These are phyloP conservation scores for Tuber borchii DNA, from an alignment of 495 filamentous ascomycete species.

Conservation along the genomic window DNA sequence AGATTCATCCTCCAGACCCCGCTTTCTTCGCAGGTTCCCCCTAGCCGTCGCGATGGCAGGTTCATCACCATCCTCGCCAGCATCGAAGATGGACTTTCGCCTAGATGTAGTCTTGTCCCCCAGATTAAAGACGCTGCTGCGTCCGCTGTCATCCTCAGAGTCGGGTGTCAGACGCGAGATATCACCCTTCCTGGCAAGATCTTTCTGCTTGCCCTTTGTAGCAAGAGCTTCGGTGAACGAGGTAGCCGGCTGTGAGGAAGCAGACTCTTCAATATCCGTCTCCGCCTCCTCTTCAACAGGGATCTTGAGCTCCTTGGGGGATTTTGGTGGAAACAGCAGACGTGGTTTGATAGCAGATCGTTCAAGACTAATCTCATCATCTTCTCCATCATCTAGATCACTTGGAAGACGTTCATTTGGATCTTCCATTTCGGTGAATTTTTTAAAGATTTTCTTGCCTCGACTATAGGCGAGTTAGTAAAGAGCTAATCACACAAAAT, in stretches of 20 bases:
- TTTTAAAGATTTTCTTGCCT: conserved; percentile 78
- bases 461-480: conserved; percentile 54
- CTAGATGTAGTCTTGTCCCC: not conserved
- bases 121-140: not conserved
- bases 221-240: not conserved
- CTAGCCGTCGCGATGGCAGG: not conserved
- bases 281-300: conserved; percentile 43
- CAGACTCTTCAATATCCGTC: conserved; percentile 50
- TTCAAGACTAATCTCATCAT: conserved; percentile 46
- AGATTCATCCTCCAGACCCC: not conserved
- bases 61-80: not conserved
- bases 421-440: conserved; percentile 48
- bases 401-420: conserved; percentile 22
- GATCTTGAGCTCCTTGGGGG: conserved; percentile 6
- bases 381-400: conserved; percentile 45
- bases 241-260: conserved; percentile 8
- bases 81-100: conserved; percentile 1
- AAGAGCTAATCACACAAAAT: conserved; percentile 1
- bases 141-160: conserved; percentile 24
- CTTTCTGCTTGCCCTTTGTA: conserved; percentile 9
- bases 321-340: conserved; percentile 63
- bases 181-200: conserved; percentile 8
- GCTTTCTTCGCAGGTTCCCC: not conserved
- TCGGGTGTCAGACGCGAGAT: conserved; percentile 33
- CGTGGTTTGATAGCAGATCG: conserved; percentile 73